phyloP scores from a whole-genome alignment of 495 filamentous ascomycete species.

The Aspergillus campestris region DNA sequence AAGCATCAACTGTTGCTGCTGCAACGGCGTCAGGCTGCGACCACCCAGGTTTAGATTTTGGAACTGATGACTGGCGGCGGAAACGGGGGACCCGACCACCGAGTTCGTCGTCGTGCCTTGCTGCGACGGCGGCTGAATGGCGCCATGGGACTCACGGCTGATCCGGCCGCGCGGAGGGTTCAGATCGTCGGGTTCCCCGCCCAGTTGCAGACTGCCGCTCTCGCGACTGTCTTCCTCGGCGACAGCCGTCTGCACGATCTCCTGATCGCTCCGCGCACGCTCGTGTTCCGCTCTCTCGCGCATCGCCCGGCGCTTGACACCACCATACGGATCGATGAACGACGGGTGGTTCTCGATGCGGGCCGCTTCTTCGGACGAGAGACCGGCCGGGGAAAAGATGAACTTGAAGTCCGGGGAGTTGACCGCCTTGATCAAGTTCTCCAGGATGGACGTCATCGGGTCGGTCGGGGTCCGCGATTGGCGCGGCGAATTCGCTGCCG shows the following conservation, averaged over 20 bases:
- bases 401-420: constrained; percentile 52
- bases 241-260: constrained; percentile 38
- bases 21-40: constrained; percentile 69
- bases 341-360: constrained; percentile 59
- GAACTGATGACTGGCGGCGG: constrained; percentile 45
- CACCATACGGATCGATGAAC: constrained; percentile 71
- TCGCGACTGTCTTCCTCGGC: constrained; percentile 54
- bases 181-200: constrained; percentile 78
- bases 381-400: constrained; percentile 43
- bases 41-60: constrained; percentile 49
- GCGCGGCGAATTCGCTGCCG: constrained; percentile 13
- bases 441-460: constrained; percentile 31
- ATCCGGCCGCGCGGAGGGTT: constrained; percentile 42
- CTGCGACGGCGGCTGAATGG: constrained; percentile 68
- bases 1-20: constrained; percentile 64
- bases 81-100: constrained; percentile 36
- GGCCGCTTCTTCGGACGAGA: constrained; percentile 46
- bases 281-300: constrained; percentile 59
- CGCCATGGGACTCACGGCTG: constrained; percentile 42
- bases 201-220: constrained; percentile 80
- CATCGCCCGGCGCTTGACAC: constrained; percentile 64
- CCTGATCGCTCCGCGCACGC: constrained; percentile 53
- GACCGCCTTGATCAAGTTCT: constrained; percentile 44
- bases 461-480: constrained; percentile 14
- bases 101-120: constrained; percentile 45